Percentiles rank a stretch among this genome's conserved stretches.
Evolutionary conservation across 2,329 filamentous ascomycete species (phyloP).

Genomic region (Myriosclerotinia scirpicola): DNA sequence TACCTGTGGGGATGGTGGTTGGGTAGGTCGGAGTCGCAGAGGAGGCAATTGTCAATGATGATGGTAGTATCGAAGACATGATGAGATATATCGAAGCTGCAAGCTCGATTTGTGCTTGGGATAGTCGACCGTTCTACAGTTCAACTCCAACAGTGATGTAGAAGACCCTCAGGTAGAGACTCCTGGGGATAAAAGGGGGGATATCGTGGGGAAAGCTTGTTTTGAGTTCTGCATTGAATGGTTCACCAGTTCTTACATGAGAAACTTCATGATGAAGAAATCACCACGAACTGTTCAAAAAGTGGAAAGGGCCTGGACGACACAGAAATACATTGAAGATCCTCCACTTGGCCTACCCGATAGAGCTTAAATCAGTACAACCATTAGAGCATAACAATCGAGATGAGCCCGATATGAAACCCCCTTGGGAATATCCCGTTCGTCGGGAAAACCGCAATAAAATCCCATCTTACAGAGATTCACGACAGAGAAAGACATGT

Average conservation of each 20-base stretch:
- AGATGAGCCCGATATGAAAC: neutral
- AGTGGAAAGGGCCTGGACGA: neutral
- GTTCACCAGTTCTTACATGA: neutral
- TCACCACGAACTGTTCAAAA: neutral
- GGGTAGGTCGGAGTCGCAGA: slow-evolving; percentile 18
- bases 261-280: neutral
- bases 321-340: neutral
- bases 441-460: neutral
- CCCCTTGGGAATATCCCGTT: neutral
- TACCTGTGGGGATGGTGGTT: slow-evolving; percentile 26
- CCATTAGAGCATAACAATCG: neutral
- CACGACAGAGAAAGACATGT: neutral
- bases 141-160: too few relatives aligned
- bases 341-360: neutral
- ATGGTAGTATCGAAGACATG: slow-evolving; percentile 5
- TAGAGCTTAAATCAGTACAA: neutral
- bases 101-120: neutral
- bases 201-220: neutral
- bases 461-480: neutral
- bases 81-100: neutral
- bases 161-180: neutral
- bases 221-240: neutral
- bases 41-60: neutral
- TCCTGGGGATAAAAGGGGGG: neutral
- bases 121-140: neutral